Percentiles rank a stretch among this genome's conserved stretches.
These are phyloP conservation scores for Termitomyces sp. DNA, from an alignment of 768 basidiomycete genomes.

Conservation along the genomic window DNA sequence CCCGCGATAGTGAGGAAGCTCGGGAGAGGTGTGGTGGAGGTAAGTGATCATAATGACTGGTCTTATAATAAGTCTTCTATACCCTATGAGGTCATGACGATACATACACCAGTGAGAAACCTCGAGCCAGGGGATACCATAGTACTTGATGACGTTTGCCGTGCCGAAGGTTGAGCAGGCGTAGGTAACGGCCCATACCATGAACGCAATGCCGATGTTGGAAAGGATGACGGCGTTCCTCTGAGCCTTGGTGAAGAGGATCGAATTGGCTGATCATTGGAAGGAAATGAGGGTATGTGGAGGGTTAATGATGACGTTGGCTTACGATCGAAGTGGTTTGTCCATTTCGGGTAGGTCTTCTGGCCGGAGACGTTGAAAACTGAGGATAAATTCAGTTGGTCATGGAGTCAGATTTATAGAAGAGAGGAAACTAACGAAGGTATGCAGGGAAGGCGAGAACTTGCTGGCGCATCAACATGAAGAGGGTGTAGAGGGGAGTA, in stretches of 20 bases:
- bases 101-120: conserved; percentile 51
- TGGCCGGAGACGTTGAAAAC: conserved; percentile 1
- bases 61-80: background rate
- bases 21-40: background rate
- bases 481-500: background rate
- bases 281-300: background rate
- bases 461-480: background rate
- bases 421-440: background rate
- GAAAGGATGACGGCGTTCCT: conserved; percentile 47
- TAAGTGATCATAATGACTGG: background rate
- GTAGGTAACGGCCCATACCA: conserved; percentile 34
- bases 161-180: conserved; percentile 32
- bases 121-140: conserved; percentile 47
- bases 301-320: background rate
- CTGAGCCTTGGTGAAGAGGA: conserved; percentile 47
- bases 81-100: background rate
- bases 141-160: conserved; percentile 39
- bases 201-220: conserved; percentile 46
- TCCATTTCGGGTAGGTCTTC: conserved; percentile 2
- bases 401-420: background rate
- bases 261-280: conserved; percentile 37
- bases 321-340: background rate
- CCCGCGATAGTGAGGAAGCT: background rate
- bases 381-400: background rate
- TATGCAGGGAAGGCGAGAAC: background rate